A percentile compares a stretch with the other conserved stretches of the same genome.
These are phyloP conservation scores for Drechslerella dactyloides DNA, from an alignment of 2,329 filamentous ascomycete genomes.

Conservation along the genomic window DNA sequence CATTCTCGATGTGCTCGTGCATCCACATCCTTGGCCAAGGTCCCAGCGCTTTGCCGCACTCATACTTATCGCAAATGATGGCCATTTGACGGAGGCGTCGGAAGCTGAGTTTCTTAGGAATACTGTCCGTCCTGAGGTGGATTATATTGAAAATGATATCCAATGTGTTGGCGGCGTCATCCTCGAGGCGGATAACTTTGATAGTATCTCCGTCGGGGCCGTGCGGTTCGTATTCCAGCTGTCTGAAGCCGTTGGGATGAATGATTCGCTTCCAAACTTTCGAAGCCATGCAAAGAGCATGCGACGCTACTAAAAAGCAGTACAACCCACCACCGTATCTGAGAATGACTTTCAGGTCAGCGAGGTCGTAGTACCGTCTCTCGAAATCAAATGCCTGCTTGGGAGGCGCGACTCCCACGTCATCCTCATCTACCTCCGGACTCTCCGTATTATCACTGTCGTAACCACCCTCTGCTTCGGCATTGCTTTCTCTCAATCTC, in stretches of 20 bases:
- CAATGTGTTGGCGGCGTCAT: constrained; percentile 3
- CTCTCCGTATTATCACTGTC: no score
- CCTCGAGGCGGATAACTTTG: constrained; percentile 11
- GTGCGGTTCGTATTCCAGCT: constrained; percentile 1
- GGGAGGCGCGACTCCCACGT: no score
- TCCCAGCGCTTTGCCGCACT: constrained; percentile 6
- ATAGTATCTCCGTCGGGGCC: background rate
- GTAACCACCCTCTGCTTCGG: no score
- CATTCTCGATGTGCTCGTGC: background rate
- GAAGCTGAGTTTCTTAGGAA: constrained; percentile 3
- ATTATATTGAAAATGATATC: constrained; percentile 19
- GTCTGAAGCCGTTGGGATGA: background rate
- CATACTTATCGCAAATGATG: constrained; percentile 13
- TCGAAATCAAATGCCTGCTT: background rate
- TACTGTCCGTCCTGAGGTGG: background rate
- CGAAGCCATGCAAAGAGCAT: constrained; percentile 8
- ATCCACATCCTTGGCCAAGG: background rate
- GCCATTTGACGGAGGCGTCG: background rate
- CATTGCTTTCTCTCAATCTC: no score
- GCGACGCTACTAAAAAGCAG: constrained; percentile 9
- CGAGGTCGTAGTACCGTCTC: constrained; percentile 7
- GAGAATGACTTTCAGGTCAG: constrained; percentile 16
- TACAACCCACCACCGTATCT: background rate
- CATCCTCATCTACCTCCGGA: background rate
- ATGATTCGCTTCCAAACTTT: constrained; percentile 10